Percentiles rank a stretch among this genome's conserved stretches.
phyloP scores from a whole-genome alignment of 192 early-diverging fungal species.

The Backusella parvicylindrica region DNA sequence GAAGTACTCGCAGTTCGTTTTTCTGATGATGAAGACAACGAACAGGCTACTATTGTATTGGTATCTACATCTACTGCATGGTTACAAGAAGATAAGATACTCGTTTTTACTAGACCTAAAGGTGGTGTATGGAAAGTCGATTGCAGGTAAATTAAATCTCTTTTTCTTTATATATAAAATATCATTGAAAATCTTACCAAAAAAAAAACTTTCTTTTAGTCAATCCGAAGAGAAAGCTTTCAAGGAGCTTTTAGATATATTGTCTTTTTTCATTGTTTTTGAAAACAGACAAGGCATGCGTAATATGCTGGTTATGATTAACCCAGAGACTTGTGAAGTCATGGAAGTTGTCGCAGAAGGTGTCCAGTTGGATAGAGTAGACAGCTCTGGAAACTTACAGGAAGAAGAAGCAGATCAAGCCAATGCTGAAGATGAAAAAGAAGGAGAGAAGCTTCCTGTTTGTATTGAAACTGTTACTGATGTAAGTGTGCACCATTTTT shows the following conservation, averaged over 20 bases:
- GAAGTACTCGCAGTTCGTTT: neutral
- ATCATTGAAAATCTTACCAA: neutral
- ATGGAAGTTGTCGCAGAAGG: conserved; percentile 24
- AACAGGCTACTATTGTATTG: neutral
- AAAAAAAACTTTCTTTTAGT: neutral
- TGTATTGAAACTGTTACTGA: neutral
- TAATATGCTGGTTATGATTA: conserved; percentile 25
- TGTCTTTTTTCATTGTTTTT: conserved; percentile 22
- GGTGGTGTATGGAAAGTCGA: conserved; percentile 9
- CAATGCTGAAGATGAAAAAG: neutral
- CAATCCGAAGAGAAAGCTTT: neutral
- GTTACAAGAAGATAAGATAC: neutral
- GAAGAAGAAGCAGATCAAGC: conserved; percentile 7
- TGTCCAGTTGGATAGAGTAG: conserved; percentile 17
- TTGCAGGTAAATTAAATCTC: neutral
- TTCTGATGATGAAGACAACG: neutral
- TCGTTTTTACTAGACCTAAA: neutral
- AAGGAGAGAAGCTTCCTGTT: conserved; percentile 22
- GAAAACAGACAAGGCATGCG: conserved; percentile 23
- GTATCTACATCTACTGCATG: conserved; percentile 7
- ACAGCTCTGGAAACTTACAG: neutral
- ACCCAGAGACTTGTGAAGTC: conserved; percentile 20
- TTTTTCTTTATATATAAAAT: neutral
- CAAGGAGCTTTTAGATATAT: conserved; percentile 8
- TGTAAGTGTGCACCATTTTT: neutral